These are phyloP conservation scores for Leccinellum albellum DNA, from an alignment of 768 basidiomycete genomes.

Conservation along the genomic window DNA sequence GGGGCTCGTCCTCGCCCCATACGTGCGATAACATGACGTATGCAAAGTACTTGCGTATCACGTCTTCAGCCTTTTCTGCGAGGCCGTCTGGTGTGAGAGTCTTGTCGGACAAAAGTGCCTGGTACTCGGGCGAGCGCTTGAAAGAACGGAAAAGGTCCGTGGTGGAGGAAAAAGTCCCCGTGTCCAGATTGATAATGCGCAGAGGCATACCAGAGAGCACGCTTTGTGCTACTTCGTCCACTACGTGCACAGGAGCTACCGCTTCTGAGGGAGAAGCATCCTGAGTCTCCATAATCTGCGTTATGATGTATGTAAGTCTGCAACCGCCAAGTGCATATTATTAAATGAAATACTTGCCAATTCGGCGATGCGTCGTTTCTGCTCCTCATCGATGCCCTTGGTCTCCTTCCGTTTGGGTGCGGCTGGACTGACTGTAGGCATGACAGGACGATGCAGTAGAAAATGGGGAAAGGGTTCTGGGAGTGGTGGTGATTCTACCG, in stretches of 20 bases:
- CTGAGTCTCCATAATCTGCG: background rate
- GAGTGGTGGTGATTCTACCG: background rate
- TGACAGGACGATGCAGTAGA: constrained; percentile 9
- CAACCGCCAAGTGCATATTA: background rate
- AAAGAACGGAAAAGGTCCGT: constrained; percentile 16
- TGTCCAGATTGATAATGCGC: constrained; percentile 19
- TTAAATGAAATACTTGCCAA: background rate
- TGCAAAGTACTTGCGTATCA: constrained; percentile 21
- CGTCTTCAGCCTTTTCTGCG: constrained; percentile 12
- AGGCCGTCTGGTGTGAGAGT: constrained; percentile 4
- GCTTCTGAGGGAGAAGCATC: constrained; percentile 6
- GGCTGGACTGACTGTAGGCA: constrained; percentile 3
- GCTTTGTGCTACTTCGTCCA: constrained; percentile 19
- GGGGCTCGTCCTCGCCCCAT: constrained; percentile 26
- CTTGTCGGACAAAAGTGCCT: constrained; percentile 10
- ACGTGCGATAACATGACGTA: constrained; percentile 29
- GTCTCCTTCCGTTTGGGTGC: constrained; percentile 1
- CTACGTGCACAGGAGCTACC: constrained; percentile 4
- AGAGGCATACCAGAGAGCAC: constrained; percentile 21
- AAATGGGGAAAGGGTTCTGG: constrained; percentile 5
- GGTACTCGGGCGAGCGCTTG: constrained; percentile 12
- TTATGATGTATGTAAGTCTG: background rate
- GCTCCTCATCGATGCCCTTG: background rate
- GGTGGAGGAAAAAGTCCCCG: constrained; percentile 18
- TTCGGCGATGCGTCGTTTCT: background rate